Evolutionary conservation across 2,329 filamentous ascomycete genomes (phyloP).

Genomic region (Aspergillus pseudoglaucus): DNA sequence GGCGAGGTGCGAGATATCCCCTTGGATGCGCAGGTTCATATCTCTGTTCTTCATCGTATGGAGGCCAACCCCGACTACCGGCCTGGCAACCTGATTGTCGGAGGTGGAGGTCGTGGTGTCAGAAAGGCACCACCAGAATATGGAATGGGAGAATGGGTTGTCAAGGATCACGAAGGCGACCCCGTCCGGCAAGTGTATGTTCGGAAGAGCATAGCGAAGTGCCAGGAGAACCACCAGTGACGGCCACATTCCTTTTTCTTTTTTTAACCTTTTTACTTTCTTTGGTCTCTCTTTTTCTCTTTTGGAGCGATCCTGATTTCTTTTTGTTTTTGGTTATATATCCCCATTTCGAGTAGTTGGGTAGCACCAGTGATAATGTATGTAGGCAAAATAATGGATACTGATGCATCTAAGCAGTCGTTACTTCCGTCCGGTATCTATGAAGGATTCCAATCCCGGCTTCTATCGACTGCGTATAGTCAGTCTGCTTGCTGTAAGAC

Average conservation of each 20-base stretch:
- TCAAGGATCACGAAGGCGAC: conserved; percentile 59
- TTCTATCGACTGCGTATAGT: neutral
- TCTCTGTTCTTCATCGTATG: conserved; percentile 69
- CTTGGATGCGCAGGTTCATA: conserved; percentile 61
- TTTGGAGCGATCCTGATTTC: too few species aligned
- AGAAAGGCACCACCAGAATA: conserved; percentile 53
- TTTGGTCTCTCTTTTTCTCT: neutral
- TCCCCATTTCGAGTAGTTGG: neutral
- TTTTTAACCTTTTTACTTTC: neutral
- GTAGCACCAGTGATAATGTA: neutral
- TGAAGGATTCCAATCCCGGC: neutral
- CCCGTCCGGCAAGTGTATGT: conserved; percentile 63
- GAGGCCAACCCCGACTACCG: conserved; percentile 57
- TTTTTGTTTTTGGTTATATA: neutral
- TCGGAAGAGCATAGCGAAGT: conserved; percentile 33
- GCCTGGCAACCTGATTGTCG: conserved; percentile 72
- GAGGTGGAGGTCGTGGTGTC: conserved; percentile 67
- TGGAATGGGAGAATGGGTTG: conserved; percentile 68
- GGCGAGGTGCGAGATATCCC: conserved; percentile 76
- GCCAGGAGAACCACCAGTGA: conserved; percentile 17
- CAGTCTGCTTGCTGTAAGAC: too few species aligned
- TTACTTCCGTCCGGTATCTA: neutral
- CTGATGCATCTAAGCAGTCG: neutral
- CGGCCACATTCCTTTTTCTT: neutral
- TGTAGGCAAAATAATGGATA: neutral